Base-by-base conservation (phyloP, 495 filamentous ascomycete genomes). In the Hypoxylon fragiforme region DNA sequence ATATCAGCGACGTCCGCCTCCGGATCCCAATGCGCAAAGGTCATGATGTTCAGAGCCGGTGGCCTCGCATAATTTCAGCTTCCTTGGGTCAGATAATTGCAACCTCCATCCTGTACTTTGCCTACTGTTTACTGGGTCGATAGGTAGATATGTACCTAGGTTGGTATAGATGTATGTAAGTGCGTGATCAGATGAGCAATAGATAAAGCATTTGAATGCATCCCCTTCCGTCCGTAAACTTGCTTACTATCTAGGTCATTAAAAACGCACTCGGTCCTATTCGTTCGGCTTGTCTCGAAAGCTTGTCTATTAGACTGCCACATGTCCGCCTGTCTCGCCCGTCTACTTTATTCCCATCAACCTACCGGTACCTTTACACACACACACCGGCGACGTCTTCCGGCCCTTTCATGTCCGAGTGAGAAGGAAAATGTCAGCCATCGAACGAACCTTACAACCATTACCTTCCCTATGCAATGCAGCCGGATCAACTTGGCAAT, bases 121-220 rank as follows among this genome's bases (percentile, higher is more conserved):
- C n/a, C n/a, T n/a, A n/a, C n/a, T n/a, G n/a, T n/a, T n/a, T n/a
- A n/a, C n/a, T n/a, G n/a, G n/a, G n/a, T n/a, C n/a, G n/a, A n/a
- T n/a, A n/a, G n/a, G n/a, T n/a, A n/a, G n/a, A n/a, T n/a, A n/a
- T n/a, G n/a, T n/a, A n/a, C n/a, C n/a, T n/a, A n/a, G n/a, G n/a
- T n/a, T n/a, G n/a, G n/a, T n/a, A n/a, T n/a, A n/a, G n/a, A n/a
- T n/a, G n/a, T n/a, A 53, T 53, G 43, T 59, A 11, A 43, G 48
- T 54, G 39, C 39, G 36, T 60, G 50, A 54, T 50, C 50, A 55
- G 51, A 46, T 50, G 44, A 55, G 50, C 32, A 45, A 47, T 38
- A 46, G 24, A 55, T 46, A 51, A 51, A 50, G 47, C 37, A 49
- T n/a, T n/a, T n/a, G n/a, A n/a, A n/a, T 60, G 57, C 57, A 60